Evolutionary conservation across 1,284 basidiomycete species (phyloP).

Genomic region (Trametes sp.): DNA sequence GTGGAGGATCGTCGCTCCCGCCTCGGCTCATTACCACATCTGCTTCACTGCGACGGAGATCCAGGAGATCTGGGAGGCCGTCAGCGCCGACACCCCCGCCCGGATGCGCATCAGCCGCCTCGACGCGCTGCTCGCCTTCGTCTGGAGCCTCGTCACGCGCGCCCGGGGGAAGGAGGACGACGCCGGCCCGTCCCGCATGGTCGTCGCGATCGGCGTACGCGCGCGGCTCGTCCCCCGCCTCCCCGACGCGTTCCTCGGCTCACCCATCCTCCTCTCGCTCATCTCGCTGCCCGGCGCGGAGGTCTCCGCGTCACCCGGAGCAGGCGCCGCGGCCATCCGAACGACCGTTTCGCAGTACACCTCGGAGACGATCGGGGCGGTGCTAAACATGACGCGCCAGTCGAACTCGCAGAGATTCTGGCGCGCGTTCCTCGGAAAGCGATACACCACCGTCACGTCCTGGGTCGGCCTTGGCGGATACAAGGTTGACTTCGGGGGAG

Average conservation of each 20-base stretch:
- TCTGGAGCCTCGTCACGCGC: conserved; percentile 49
- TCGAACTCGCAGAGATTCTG: not conserved
- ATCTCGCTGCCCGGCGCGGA: conserved; percentile 26
- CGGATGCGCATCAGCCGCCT: conserved; percentile 42
- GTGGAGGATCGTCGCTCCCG: conserved; percentile 31
- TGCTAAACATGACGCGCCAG: conserved; percentile 35
- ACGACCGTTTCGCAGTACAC: conserved; percentile 39
- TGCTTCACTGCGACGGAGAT: conserved; percentile 47
- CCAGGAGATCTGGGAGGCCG: conserved; percentile 43
- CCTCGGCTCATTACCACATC: conserved; percentile 43
- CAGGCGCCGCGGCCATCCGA: conserved; percentile 44
- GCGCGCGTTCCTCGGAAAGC: conserved; percentile 23
- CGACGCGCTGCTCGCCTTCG: conserved; percentile 52
- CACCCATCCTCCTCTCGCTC: conserved; percentile 44
- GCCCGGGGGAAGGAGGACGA: conserved; percentile 39
- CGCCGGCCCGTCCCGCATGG: conserved; percentile 34
- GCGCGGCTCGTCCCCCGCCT: conserved; percentile 40
- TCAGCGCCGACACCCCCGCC: conserved; percentile 14
- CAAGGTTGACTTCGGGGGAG: conserved; percentile 47
- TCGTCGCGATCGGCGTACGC: conserved; percentile 46
- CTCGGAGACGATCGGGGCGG: conserved; percentile 41
- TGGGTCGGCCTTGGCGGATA: conserved; percentile 50
- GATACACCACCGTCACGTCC: conserved; percentile 48
- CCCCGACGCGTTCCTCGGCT: conserved; percentile 44
- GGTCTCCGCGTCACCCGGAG: conserved; percentile 18